Conservation (phyloP, 805 yeast genomes). For the Saturnispora mendoncae region DNA sequence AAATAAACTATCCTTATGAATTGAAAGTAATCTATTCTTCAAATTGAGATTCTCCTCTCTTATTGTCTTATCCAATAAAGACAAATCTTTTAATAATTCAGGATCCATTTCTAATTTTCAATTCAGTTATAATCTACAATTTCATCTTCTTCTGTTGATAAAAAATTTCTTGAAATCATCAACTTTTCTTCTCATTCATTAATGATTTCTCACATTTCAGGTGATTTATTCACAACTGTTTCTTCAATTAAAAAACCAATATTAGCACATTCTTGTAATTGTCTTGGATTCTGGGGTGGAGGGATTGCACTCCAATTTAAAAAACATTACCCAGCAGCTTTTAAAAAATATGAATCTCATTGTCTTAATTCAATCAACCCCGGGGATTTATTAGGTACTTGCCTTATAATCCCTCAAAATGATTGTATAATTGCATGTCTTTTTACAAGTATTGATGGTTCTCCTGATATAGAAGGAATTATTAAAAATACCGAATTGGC, state of each 20-base stretch:
- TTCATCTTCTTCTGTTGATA: no score
- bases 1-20: conserved; percentile 50
- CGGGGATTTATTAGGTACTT: conserved; percentile 43
- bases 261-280: conserved; percentile 74
- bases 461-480: conserved; percentile 44
- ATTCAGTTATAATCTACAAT: no score
- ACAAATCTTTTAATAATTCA: conserved; percentile 13
- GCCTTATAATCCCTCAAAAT: conserved; percentile 33
- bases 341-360: conserved; percentile 35
- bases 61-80: conserved; percentile 9
- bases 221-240: conserved; percentile 43
- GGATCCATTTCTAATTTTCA: no score
- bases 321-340: conserved; percentile 48
- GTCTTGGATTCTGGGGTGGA: conserved; percentile 76
- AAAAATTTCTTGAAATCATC: no score
- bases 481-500: conserved; percentile 43
- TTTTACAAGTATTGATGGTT: conserved; percentile 56
- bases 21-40: conserved; percentile 56
- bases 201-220: conserved; percentile 37
- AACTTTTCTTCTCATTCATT: no score
- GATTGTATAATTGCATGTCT: conserved; percentile 54
- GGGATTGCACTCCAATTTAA: conserved; percentile 64
- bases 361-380: conserved; percentile 29
- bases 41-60: conserved; percentile 13
- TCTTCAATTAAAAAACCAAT: conserved; percentile 25